phyloP scores from a whole-genome alignment of 352 stramenopile species.

The Globisporangium heterothallicum region DNA sequence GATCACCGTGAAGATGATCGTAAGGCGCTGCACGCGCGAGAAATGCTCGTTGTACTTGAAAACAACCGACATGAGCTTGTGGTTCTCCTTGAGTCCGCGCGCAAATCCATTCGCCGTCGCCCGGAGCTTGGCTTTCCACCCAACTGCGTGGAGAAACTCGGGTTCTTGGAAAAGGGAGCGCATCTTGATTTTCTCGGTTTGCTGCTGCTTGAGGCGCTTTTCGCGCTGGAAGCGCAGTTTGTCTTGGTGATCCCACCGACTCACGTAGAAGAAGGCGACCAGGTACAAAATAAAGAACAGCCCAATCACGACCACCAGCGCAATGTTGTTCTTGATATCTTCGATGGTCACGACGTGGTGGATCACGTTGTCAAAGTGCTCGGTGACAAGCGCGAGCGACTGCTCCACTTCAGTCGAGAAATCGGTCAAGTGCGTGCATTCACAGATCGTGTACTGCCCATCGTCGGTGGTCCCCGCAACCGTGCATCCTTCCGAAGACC shows the following conservation, averaged over 20 bases:
- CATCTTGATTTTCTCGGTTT: conserved; percentile 52
- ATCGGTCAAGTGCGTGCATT: conserved; percentile 70
- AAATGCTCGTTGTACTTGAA: conserved; percentile 78
- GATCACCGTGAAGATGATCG: conserved; percentile 62
- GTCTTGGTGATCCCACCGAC: conserved; percentile 52
- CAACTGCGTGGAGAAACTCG: conserved; percentile 47
- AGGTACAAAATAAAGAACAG: conserved; percentile 53
- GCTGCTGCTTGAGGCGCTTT: conserved; percentile 25
- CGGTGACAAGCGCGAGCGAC: conserved; percentile 42
- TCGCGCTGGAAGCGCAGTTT: conserved; percentile 28
- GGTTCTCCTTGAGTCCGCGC: conserved; percentile 46
- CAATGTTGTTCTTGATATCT: conserved; percentile 53
- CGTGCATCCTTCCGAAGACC: conserved; percentile 55
- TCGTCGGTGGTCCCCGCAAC: conserved; percentile 49
- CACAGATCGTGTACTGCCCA: conserved; percentile 65
- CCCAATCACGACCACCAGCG: conserved; percentile 42
- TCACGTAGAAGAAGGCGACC: conserved; percentile 49
- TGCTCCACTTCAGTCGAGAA: conserved; percentile 65
- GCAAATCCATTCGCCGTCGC: conserved; percentile 39
- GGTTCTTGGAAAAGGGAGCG: conserved; percentile 56
- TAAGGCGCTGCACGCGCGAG: conserved; percentile 50
- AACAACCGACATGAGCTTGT: conserved; percentile 63
- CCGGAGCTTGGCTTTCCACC: conserved; percentile 32
- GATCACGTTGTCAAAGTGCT: conserved; percentile 59
- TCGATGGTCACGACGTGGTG: conserved; percentile 47